Percentiles rank a stretch among this genome's conserved stretches.
These are phyloP conservation scores for Cutaneotrichosporon arboriforme DNA, from an alignment of 1,284 basidiomycete genomes.

Conservation along the genomic window DNA sequence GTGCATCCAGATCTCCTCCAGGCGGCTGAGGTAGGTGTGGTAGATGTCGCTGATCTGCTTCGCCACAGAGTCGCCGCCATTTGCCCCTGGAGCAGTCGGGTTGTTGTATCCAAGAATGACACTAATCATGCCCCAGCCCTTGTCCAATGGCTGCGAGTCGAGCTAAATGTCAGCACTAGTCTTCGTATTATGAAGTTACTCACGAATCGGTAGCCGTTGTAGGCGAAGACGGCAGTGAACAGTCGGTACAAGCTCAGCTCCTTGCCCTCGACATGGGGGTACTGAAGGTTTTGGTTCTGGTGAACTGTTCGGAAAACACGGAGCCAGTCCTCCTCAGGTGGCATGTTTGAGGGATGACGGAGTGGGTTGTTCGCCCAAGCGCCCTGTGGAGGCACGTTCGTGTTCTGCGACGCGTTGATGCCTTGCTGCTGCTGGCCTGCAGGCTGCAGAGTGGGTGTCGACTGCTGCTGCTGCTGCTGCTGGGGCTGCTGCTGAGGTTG, in stretches of 20 bases:
- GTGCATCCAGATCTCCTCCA: conserved; percentile 16
- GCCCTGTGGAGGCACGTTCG: neutral
- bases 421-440: conserved; percentile 1
- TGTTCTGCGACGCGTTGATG: neutral
- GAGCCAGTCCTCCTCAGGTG: conserved; percentile 10
- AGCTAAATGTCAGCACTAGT: conserved; percentile 1
- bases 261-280: conserved; percentile 15
- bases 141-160: conserved; percentile 12
- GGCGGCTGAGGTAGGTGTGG: conserved; percentile 5
- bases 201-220: conserved; percentile 18
- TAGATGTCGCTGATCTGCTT: conserved; percentile 16
- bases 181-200: neutral
- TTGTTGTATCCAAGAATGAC: conserved; percentile 8
- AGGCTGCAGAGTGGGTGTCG: conserved; percentile 6
- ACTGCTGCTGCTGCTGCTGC: conserved; percentile 11
- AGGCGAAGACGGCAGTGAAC: conserved; percentile 13
- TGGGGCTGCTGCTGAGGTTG: neutral
- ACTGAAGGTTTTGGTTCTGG: conserved; percentile 10
- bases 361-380: conserved; percentile 1
- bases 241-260: conserved; percentile 16
- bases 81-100: conserved; percentile 2
- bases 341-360: conserved; percentile 5
- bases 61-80: conserved; percentile 6
- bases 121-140: conserved; percentile 14
- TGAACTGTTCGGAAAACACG: conserved; percentile 11